A percentile compares a stretch with the other conserved stretches of the same genome.
Evolutionary conservation across 768 basidiomycete genomes (phyloP).

Genomic region (Kwoniella newhampshirensis): DNA sequence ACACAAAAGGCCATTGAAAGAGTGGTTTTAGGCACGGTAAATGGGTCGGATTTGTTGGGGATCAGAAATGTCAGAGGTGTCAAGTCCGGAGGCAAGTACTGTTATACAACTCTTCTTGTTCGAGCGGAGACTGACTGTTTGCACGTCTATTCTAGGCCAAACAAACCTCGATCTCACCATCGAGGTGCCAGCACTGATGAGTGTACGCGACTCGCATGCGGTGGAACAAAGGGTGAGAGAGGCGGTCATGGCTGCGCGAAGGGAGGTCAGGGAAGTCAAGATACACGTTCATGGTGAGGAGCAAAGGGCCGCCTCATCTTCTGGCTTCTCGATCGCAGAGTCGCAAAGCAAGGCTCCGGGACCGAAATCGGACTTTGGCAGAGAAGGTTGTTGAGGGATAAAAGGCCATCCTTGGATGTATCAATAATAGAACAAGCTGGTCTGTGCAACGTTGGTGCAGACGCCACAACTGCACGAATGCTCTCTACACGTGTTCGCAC

Average conservation of each 20-base stretch:
- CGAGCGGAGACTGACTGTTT: background rate
- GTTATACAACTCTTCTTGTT: background rate
- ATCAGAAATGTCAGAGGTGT: constrained; percentile 50
- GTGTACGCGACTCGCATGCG: constrained; percentile 61
- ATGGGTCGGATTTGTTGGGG: constrained; percentile 40
- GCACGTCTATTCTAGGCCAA: constrained; percentile 61
- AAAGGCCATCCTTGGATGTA: background rate
- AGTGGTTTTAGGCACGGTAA: constrained; percentile 62
- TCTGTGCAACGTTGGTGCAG: too few relatives aligned
- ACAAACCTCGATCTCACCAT: constrained; percentile 81
- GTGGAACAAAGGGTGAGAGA: constrained; percentile 65
- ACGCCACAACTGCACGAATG: too few relatives aligned
- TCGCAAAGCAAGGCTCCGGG: background rate
- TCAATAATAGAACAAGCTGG: too few relatives aligned
- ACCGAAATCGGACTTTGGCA: constrained; percentile 42
- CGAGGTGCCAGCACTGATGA: constrained; percentile 63
- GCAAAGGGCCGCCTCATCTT: constrained; percentile 2
- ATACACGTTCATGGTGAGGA: constrained; percentile 50
- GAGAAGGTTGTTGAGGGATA: constrained; percentile 34
- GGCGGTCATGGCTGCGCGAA: constrained; percentile 51
- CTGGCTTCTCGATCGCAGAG: background rate
- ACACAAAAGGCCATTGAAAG: constrained; percentile 62
- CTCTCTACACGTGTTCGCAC: too few relatives aligned
- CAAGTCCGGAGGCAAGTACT: constrained; percentile 47
- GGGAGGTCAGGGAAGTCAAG: constrained; percentile 50